Evolutionary conservation across 2,329 filamentous ascomycete species (phyloP).

Genomic region (Colletotrichum acutatum): DNA sequence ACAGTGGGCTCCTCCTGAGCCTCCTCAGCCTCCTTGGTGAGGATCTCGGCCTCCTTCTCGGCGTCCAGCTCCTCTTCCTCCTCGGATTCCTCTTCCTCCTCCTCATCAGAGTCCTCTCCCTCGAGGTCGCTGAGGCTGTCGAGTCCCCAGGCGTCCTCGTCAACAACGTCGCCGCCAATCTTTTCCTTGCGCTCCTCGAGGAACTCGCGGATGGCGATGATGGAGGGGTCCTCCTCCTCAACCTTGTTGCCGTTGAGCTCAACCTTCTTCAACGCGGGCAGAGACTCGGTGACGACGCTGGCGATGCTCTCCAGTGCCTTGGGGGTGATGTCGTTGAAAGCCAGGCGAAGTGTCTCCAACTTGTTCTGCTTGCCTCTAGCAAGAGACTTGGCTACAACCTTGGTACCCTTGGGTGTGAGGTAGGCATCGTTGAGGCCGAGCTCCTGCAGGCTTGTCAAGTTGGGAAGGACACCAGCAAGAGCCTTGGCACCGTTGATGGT

Average conservation of each 20-base stretch:
- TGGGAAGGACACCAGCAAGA: slow-evolving; percentile 77
- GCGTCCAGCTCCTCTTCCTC: slow-evolving; percentile 67
- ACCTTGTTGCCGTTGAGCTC: slow-evolving; percentile 98
- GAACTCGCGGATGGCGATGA: slow-evolving; percentile 75
- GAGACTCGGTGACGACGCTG: slow-evolving; percentile 71
- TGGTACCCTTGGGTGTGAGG: slow-evolving; percentile 79
- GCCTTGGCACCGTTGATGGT: slow-evolving; percentile 83
- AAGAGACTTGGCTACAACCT: slow-evolving; percentile 79
- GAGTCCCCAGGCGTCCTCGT: slow-evolving; percentile 85
- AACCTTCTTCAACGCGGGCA: slow-evolving; percentile 84
- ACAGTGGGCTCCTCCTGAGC: slow-evolving; percentile 80
- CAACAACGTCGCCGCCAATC: slow-evolving; percentile 70
- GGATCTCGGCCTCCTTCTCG: slow-evolving; percentile 75
- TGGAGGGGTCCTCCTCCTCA: slow-evolving; percentile 80
- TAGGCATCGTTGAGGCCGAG: slow-evolving; percentile 91
- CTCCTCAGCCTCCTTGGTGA: slow-evolving; percentile 75
- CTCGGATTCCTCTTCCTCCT: slow-evolving; percentile 75
- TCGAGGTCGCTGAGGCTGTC: slow-evolving; percentile 90
- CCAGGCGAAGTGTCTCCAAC: slow-evolving; percentile 83
- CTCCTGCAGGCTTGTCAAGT: slow-evolving; percentile 82
- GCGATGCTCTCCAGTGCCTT: slow-evolving; percentile 78
- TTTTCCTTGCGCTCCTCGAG: slow-evolving; percentile 84
- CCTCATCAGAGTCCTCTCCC: slow-evolving; percentile 77
- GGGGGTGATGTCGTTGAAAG: slow-evolving; percentile 94
- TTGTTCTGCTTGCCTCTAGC: slow-evolving; percentile 80